Evolutionary conservation across 768 basidiomycete genomes (phyloP).

Genomic region (Gyrodon lividus): DNA sequence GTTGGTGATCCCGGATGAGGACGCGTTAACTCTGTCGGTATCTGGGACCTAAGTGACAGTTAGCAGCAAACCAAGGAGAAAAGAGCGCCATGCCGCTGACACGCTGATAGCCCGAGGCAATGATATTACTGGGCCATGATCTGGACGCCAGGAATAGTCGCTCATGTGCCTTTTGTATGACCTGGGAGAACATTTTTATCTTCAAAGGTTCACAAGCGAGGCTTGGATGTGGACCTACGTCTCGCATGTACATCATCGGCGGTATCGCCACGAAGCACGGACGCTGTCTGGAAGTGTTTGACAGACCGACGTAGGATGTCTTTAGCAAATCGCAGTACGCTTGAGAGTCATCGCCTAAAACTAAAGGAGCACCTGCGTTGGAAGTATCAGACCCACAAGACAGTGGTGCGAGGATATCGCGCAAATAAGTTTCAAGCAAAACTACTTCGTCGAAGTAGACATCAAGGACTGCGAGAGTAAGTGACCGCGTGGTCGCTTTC

Average conservation of each 20-base stretch:
- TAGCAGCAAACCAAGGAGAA: not conserved
- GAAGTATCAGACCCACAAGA: conserved; percentile 9
- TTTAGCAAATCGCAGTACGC: conserved; percentile 40
- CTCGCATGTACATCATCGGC: conserved; percentile 51
- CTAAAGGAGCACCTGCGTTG: conserved; percentile 4
- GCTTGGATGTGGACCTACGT: conserved; percentile 37
- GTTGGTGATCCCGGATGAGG: conserved; percentile 50
- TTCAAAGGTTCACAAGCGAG: not conserved
- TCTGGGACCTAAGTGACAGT: conserved; percentile 18
- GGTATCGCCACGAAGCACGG: conserved; percentile 31
- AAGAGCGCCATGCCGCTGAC: conserved; percentile 34
- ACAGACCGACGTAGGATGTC: conserved; percentile 45
- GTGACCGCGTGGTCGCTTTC: not conserved
- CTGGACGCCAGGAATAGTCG: conserved; percentile 43
- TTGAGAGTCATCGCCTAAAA: conserved; percentile 22
- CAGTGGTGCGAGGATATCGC: conserved; percentile 31
- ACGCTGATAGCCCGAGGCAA: conserved; percentile 64
- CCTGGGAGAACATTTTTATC: conserved; percentile 33
- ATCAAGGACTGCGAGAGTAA: conserved; percentile 37
- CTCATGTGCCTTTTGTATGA: conserved; percentile 62
- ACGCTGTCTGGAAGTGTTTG: conserved; percentile 13
- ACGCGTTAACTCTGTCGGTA: conserved; percentile 39
- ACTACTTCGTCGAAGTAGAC: conserved; percentile 45
- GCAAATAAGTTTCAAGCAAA: conserved; percentile 39
- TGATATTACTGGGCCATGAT: conserved; percentile 50